These are phyloP conservation scores for Hypoxylon sp. DNA, from an alignment of 2,329 filamentous ascomycete genomes.

Conservation along the genomic window DNA sequence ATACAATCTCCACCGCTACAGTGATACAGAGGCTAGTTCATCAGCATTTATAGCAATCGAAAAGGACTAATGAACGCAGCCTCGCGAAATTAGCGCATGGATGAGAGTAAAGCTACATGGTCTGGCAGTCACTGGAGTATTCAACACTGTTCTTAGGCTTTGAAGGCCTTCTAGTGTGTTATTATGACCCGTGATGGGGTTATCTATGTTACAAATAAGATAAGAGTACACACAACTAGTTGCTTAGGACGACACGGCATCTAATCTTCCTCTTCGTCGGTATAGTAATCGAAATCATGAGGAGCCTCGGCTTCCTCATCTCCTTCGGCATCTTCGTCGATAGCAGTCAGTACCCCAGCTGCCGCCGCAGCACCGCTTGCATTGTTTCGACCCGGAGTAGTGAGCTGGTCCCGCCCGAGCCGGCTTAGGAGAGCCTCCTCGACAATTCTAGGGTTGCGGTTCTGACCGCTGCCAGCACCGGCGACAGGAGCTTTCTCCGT, in stretches of 20 bases:
- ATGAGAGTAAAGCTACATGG: not conserved
- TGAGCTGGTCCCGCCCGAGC: slow-evolving; percentile 48
- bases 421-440: slow-evolving; percentile 54
- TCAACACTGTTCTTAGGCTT: not conserved
- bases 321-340: slow-evolving; percentile 86
- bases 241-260: not conserved
- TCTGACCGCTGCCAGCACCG: slow-evolving; percentile 50
- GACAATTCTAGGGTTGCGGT: slow-evolving; percentile 51
- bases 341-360: slow-evolving; percentile 84
- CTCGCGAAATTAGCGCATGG: not conserved
- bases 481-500: slow-evolving; percentile 73
- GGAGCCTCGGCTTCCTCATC: slow-evolving; percentile 80
- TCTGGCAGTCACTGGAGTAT: not conserved
- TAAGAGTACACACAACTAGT: slow-evolving; percentile 29
- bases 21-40: too few species aligned
- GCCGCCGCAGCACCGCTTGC: slow-evolving; percentile 76
- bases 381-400: slow-evolving; percentile 44
- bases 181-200: slow-evolving; percentile 14
- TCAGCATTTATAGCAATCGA: too few species aligned
- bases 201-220: slow-evolving; percentile 35
- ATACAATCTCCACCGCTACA: too few species aligned
- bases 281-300: slow-evolving; percentile 83
- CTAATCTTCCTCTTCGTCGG: slow-evolving; percentile 70
- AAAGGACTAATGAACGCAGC: too few species aligned
- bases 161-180: slow-evolving; percentile 12